These are phyloP conservation scores for Coemansia sp. DNA, from an alignment of 192 early-diverging fungal genomes.

Conservation along the genomic window DNA sequence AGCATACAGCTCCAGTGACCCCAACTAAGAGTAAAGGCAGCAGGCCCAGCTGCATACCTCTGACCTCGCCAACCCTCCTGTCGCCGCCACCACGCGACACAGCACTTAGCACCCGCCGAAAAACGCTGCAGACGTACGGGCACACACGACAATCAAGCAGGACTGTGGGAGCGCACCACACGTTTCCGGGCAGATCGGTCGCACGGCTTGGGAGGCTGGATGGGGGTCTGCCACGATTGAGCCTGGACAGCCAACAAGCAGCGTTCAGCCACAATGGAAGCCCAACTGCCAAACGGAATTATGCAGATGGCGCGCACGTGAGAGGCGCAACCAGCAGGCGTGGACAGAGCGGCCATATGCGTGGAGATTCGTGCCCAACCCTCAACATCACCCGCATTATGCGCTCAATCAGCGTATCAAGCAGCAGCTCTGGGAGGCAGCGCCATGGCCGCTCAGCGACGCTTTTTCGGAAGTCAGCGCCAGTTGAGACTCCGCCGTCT, in stretches of 20 bases:
- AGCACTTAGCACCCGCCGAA: neutral
- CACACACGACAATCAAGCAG: conserved; percentile 3
- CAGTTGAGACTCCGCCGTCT: conserved; percentile 4
- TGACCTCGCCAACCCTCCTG: conserved; percentile 24
- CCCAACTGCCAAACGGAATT: conserved; percentile 3
- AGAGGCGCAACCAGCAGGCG: conserved; percentile 1
- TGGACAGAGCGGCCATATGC: conserved; percentile 35
- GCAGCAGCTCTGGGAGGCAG: conserved; percentile 5
- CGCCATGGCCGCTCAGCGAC: neutral
- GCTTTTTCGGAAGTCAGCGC: neutral
- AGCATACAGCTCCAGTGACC: neutral
- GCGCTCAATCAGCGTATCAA: conserved; percentile 48
- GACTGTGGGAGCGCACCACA: neutral
- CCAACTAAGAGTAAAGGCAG: neutral
- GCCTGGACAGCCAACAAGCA: conserved; percentile 42
- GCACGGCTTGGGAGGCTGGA: conserved; percentile 5
- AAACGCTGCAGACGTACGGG: conserved; percentile 1
- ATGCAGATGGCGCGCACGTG: conserved; percentile 6
- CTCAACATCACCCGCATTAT: conserved; percentile 49
- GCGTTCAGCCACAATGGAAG: conserved; percentile 20
- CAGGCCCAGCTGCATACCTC: conserved; percentile 12
- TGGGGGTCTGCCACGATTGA: conserved; percentile 20
- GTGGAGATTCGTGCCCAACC: conserved; percentile 40
- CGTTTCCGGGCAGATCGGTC: conserved; percentile 1
- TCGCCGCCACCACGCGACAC: conserved; percentile 13